Base-by-base conservation (phyloP, 106 monocot genomes). In the Dactylorhiza incarnata region DNA sequence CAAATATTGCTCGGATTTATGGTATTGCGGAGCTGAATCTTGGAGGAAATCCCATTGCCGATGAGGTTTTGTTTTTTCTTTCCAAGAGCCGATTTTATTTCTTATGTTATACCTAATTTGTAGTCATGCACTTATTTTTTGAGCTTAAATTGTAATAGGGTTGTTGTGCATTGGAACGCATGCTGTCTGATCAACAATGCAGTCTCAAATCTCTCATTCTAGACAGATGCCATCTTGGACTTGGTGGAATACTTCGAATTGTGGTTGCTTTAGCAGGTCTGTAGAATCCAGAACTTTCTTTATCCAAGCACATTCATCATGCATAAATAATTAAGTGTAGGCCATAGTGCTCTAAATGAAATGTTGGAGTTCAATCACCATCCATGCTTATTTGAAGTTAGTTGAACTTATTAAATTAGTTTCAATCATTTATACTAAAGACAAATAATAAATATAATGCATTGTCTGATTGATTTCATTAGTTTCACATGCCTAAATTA, bases 1-100 rank as follows among this genome's bases (percentile, higher is more conserved):
- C 71, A 75, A 79, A 82, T 79, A 78, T 85, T 49, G 63, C 77
- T 22, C 37, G 49, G 23, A 51, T 83, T 29, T 79, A 79, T 53
- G 70, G 83, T 37, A 74, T 99, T 63, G 26, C 82, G 69, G 87
- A 99, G 54, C 62, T 99, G 72, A 91, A 99, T 79, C 84, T 99
- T 51, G 80, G 71, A 78, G 89, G 83, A 76, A 94, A 94, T 83
- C 86, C 85, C 23, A 81, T 99, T 22, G 72, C 78, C 37, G 56
- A 61, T 77, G 91, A 91, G 97, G 96, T 97, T 78, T 59, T 72
- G 15, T 62, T 51, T 24, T 26, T 24, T 12, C 37, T 29, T 29
- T 45, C 45, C 70, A 25, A 8, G 49, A 9, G 12, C 48, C 66
- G n/a, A 11, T 67, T 73, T 9, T 51, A 17, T 53, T 50, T 47